A percentile compares a stretch with the other conserved stretches of the same genome.
Conservation (phyloP, 352 stramenopile species). For the Blastocystis sp. region DNA sequence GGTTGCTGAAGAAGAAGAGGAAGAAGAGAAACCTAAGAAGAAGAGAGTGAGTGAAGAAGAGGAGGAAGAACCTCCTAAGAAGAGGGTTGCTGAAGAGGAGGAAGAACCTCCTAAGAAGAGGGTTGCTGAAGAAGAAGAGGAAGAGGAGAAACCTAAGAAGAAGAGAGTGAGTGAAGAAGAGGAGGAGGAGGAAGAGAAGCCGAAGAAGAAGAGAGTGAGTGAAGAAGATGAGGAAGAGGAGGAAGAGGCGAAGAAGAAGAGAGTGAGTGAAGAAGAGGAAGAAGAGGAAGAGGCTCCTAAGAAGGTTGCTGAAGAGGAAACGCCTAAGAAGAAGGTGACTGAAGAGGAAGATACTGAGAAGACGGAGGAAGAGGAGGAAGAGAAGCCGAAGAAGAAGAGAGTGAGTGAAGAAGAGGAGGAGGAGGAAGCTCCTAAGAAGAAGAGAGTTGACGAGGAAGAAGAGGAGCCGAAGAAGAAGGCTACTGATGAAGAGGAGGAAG, state of each 20-base stretch:
- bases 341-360: neutral
- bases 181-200: no score
- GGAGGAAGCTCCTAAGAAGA: no score
- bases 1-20: no score
- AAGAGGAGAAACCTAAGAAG: neutral
- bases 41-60: slow-evolving; percentile 7
- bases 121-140: no score
- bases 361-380: neutral
- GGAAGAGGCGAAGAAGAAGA: neutral
- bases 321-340: neutral
- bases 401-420: no score
- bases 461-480: neutral
- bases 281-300: neutral
- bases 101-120: neutral
- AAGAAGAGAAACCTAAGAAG: neutral
- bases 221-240: neutral
- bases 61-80: neutral
- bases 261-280: neutral
- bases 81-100: no score
- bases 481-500: slow-evolving; percentile 25
- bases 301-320: neutral
- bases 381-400: no score
- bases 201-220: no score
- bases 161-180: neutral
- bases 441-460: no score